Percentiles rank a stretch among this genome's conserved stretches.
Evolutionary conservation across 495 filamentous ascomycete genomes (phyloP).

Genomic region (Echria macrotheca): DNA sequence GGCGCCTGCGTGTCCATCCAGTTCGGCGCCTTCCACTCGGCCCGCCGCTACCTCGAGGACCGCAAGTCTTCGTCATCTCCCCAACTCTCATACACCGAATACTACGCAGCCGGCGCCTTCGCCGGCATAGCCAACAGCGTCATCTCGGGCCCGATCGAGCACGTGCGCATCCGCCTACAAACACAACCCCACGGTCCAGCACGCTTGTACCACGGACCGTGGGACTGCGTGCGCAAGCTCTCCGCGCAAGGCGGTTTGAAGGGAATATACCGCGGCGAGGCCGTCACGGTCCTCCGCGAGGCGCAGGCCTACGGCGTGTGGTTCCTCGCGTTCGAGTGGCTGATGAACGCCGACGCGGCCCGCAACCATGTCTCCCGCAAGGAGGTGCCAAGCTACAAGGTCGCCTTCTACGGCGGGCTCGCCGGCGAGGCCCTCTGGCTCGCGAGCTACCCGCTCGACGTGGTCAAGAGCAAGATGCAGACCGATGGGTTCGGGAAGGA

Average conservation of each 20-base stretch:
- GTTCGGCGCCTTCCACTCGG: slow-evolving; percentile 95
- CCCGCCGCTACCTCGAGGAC: slow-evolving; percentile 76
- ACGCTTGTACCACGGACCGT: slow-evolving; percentile 74
- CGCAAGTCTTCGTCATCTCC: slow-evolving; percentile 34
- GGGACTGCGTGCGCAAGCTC: slow-evolving; percentile 87
- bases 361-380: slow-evolving; percentile 68
- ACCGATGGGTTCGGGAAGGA: slow-evolving; percentile 73
- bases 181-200: slow-evolving; percentile 83
- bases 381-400: slow-evolving; percentile 74
- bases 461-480: slow-evolving; percentile 99
- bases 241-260: slow-evolving; percentile 57
- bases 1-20: slow-evolving; percentile 96
- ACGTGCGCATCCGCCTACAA: slow-evolving; percentile 95
- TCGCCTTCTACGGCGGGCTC: slow-evolving; percentile 87
- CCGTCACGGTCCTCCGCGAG: slow-evolving; percentile 82
- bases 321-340: slow-evolving; percentile 91
- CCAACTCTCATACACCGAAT: slow-evolving; percentile 68
- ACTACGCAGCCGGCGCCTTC: slow-evolving; percentile 85
- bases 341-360: slow-evolving; percentile 85
- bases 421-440: slow-evolving; percentile 94
- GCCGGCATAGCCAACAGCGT: slow-evolving; percentile 87
- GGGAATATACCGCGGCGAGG: slow-evolving; percentile 80
- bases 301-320: slow-evolving; percentile 91
- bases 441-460: slow-evolving; percentile 88
- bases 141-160: slow-evolving; percentile 90